Evolutionary conservation across 2,329 filamentous ascomycete genomes (phyloP).

Genomic region (Juglanconis sp.): DNA sequence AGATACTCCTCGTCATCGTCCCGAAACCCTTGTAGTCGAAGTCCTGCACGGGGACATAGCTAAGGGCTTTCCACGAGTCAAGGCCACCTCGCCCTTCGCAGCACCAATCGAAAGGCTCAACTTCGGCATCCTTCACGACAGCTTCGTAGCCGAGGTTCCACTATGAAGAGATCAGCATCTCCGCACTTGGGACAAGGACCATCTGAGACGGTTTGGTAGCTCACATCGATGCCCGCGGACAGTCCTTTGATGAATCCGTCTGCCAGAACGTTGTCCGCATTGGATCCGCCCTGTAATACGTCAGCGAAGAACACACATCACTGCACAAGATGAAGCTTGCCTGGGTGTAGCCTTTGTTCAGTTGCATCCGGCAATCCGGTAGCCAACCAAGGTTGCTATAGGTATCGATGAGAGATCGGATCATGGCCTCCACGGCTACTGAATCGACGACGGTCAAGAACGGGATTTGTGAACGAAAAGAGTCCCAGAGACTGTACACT

Average conservation of each 20-base stretch:
- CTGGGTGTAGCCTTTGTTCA: slow-evolving; percentile 68
- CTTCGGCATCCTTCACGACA: slow-evolving; percentile 68
- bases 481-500: slow-evolving; percentile 59
- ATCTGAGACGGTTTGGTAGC: slow-evolving; percentile 15
- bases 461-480: slow-evolving; percentile 66
- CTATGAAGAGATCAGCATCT: slow-evolving; percentile 30
- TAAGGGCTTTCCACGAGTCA: slow-evolving; percentile 66
- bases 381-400: slow-evolving; percentile 64
- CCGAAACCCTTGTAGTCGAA: slow-evolving; percentile 66
- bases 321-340: slow-evolving; percentile 23
- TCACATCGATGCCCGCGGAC: slow-evolving; percentile 48
- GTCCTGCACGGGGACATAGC: slow-evolving; percentile 70
- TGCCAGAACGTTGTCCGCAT: slow-evolving; percentile 66
- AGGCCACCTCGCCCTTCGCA: slow-evolving; percentile 69
- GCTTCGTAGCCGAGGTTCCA: slow-evolving; percentile 70
- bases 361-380: slow-evolving; percentile 66
- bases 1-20: slow-evolving; percentile 67
- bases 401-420: slow-evolving; percentile 69
- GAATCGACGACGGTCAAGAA: slow-evolving; percentile 69
- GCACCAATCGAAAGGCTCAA: slow-evolving; percentile 67
- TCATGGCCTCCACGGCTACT: slow-evolving; percentile 59
- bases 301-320: background rate
- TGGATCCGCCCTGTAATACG: slow-evolving; percentile 61
- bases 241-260: slow-evolving; percentile 69
- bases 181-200: too few species aligned